Evolutionary conservation across 1,284 basidiomycete genomes (phyloP).

Genomic region (Porodaedalea pini): DNA sequence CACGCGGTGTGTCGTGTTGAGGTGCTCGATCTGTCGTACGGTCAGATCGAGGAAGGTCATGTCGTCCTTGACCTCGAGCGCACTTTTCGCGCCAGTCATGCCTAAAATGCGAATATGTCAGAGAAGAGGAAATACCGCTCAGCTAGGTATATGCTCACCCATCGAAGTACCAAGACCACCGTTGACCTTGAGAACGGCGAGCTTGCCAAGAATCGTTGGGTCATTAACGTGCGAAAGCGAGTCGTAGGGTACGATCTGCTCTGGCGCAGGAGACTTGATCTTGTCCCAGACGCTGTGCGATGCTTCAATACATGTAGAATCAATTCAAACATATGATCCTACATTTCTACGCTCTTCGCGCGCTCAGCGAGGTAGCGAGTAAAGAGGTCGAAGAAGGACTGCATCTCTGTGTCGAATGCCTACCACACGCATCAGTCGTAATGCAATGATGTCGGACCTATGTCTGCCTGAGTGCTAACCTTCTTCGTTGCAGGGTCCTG

Average conservation of each 20-base stretch:
- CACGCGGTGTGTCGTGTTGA: constrained; percentile 67
- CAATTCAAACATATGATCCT: constrained; percentile 36
- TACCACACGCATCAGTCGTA: constrained; percentile 32
- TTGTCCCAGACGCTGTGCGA: constrained; percentile 87
- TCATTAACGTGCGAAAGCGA: constrained; percentile 63
- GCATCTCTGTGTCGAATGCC: constrained; percentile 98
- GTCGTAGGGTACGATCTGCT: constrained; percentile 90
- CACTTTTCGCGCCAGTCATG: constrained; percentile 91
- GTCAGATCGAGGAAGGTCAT: constrained; percentile 99
- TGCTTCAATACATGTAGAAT: constrained; percentile 18
- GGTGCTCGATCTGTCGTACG: constrained; percentile 94
- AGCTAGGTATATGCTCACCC: constrained; percentile 49
- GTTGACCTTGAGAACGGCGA: constrained; percentile 99
- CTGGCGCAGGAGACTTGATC: constrained; percentile 90
- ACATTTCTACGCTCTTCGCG: constrained; percentile 95
- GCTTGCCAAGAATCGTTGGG: constrained; percentile 79
- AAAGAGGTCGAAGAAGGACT: constrained; percentile 98
- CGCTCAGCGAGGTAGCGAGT: constrained; percentile 96
- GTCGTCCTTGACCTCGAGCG: constrained; percentile 91
- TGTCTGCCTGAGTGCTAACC: constrained; percentile 46
- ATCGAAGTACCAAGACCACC: constrained; percentile 98
- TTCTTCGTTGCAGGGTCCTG: constrained; percentile 78
- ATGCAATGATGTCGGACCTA: constrained; percentile 2
- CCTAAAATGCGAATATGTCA: constrained; percentile 37
- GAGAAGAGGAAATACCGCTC: constrained; percentile 6